Base-by-base conservation (phyloP, 23 red algal species). In the Pyropia yezoensis region DNA sequence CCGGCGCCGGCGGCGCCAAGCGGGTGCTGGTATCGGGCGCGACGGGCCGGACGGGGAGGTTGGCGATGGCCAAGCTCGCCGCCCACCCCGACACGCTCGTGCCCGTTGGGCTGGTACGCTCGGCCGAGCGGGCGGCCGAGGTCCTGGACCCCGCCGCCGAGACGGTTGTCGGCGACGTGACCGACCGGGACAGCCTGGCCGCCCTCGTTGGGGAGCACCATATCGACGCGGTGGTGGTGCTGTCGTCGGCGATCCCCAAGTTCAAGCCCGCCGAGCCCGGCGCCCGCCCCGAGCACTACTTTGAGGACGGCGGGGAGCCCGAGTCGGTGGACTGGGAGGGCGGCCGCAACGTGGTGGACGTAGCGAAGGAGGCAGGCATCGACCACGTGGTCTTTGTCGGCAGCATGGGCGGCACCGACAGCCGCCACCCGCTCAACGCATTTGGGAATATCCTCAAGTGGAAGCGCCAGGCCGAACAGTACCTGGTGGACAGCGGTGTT, bases 371-470 rank as follows among this genome's bases (percentile, higher is more conserved):
- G 25, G 34, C 63, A 6, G 88, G 78, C n/a, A 16, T 84, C 18
- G 75, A 70, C 7, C 78, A 93, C 57, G 66, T 93, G 54, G 65
- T 84, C 0, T 7, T 83, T 4, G 72, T 93, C 69, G 81, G 88
- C 8, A 71, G 61, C 3, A 85, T 79, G 73, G 78, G 70, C 6
- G 71, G 75, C 60, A 93, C 88, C 15, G 68, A 73, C 11, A 75
- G 77, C 5, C 66, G 64, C 62, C 75, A 93, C 30, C 66, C 65
- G n/a, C 65, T 93, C 55, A 93, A 93, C 67, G 61, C 63, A 16
- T 14, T 93, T 14, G 88, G 88, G 14, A 93, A 93, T 55, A 93
- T 93, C 27, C 78, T 93, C 20, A 47, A 59, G 18, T 84, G 77
- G 58, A 93, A 93, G 50, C 74, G 81, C 34, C 66, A 78, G 24